Percentiles rank a stretch among this genome's conserved stretches.
Evolutionary conservation across 164 flowering plant genomes (phyloP).

Genomic region (Tinospora cordifolia): DNA sequence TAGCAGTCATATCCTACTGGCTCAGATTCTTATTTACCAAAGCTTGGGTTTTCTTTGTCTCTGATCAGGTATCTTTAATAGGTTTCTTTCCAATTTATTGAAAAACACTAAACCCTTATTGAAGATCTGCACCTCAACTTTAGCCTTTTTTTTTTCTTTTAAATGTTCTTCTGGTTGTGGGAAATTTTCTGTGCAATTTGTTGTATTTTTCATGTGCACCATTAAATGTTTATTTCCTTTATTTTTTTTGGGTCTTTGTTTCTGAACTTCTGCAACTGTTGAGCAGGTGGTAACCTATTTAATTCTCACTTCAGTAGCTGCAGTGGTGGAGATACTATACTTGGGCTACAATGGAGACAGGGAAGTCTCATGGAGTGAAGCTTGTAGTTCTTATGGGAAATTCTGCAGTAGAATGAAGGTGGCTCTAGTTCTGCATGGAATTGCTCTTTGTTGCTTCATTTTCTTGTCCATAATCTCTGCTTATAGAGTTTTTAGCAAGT

Average conservation of each 20-base stretch:
- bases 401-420: conserved; percentile 55
- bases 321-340: conserved; percentile 49
- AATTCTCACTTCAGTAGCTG: conserved; percentile 67
- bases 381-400: conserved; percentile 56
- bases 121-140: not conserved
- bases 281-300: conserved; percentile 65
- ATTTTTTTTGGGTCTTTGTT: not conserved
- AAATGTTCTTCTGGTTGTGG: not conserved
- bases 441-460: conserved; percentile 54
- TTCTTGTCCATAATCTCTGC: conserved; percentile 64
- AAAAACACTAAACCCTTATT: not conserved
- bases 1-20: conserved; percentile 48
- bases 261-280: not conserved
- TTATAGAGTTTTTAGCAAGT: conserved; percentile 50
- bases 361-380: conserved; percentile 82
- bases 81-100: not conserved
- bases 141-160: not conserved
- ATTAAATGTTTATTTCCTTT: not conserved
- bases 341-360: conserved; percentile 63
- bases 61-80: conserved; percentile 64
- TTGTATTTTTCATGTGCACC: not conserved
- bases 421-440: conserved; percentile 47
- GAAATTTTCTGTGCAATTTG: not conserved
- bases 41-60: conserved; percentile 80
- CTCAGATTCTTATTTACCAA: conserved; percentile 38